These are phyloP conservation scores for Oligophagozyma castellii DNA, from an alignment of 1,139 yeast genomes.

Conservation along the genomic window DNA sequence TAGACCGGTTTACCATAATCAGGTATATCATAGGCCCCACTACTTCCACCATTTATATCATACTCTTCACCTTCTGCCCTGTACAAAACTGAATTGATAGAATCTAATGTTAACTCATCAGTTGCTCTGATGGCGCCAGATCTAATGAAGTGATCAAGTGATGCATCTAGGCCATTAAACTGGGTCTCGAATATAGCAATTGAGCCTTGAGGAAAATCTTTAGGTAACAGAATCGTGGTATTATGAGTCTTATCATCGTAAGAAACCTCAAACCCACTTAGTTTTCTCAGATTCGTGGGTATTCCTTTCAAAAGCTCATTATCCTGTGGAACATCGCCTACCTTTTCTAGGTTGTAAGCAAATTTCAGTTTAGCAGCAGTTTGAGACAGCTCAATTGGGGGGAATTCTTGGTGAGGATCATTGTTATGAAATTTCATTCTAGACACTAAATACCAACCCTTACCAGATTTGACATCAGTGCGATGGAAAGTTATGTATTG, in stretches of 20 bases:
- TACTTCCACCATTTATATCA: slow-evolving; percentile 57
- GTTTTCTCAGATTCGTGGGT: slow-evolving; percentile 45
- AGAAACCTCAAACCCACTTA: slow-evolving; percentile 38
- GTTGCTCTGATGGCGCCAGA: slow-evolving; percentile 70
- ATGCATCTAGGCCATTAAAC: slow-evolving; percentile 40
- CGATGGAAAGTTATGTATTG: slow-evolving; percentile 87
- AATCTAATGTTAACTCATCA: slow-evolving; percentile 42
- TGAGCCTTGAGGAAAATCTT: slow-evolving; percentile 72
- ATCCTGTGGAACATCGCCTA: slow-evolving; percentile 37
- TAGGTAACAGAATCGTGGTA: slow-evolving; percentile 43
- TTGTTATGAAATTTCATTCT: slow-evolving; percentile 54
- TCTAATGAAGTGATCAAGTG: slow-evolving; percentile 50
- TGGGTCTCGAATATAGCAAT: slow-evolving; percentile 71
- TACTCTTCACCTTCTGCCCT: slow-evolving; percentile 80
- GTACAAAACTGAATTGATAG: slow-evolving; percentile 63
- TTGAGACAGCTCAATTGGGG: slow-evolving; percentile 53
- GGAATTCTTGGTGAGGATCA: slow-evolving; percentile 38
- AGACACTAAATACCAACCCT: slow-evolving; percentile 82
- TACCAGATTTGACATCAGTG: slow-evolving; percentile 68
- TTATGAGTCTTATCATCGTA: slow-evolving; percentile 29
- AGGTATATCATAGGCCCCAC: slow-evolving; percentile 67
- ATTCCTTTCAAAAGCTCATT: slow-evolving; percentile 36
- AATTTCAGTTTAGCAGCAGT: slow-evolving; percentile 49
- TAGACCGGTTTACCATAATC: slow-evolving; percentile 58
- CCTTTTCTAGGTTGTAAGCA: slow-evolving; percentile 41